Base-by-base conservation (phyloP, 495 filamentous ascomycete species). In the Neohortaea acidophila region DNA sequence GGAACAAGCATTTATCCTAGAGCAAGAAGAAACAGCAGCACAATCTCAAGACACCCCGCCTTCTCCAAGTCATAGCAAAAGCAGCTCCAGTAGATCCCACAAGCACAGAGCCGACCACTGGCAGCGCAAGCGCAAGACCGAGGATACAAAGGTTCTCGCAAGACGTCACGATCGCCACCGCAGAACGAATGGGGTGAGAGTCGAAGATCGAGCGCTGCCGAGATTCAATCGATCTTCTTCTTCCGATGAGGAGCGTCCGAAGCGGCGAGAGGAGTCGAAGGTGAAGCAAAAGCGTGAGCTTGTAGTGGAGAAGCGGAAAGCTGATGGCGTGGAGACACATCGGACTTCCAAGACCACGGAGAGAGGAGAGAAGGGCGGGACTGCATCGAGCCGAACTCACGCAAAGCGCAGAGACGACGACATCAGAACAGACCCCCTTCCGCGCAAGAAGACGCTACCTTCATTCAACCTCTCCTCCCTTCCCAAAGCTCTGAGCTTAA, bases 51-150 rank as follows among this genome's bases (percentile, higher is more conserved):
- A 11, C 8, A 13, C 38, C 2, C 38, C 44, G 19, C 44, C 44
- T 1, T 47, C 44, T 10, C 44, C 44, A 4, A 47, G 25, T 10
- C 29, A 42, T 3, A 42, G 38, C 33, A 47, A 43, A 33, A 33
- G 33, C 23, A 41, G 44, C 39, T 40, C 43, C 6, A 9, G 33
- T 20, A 36, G 44, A 33, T 40, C 43, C n/a, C 17, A 36, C 12
- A 42, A 38, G 20, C 39, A 29, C 14, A 29, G 25, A 23, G 38
- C 38, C 19, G 29, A 36, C 22, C 44, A 43, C 21, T 47, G 44
- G 44, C 24, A 47, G 28, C 36, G 43, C 9, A 34, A 28, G 29
- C 44, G 24, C 21, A 18, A 9, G 24, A 12, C 7, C 23, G 12
- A 21, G 38, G 8, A 38, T 28, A 28, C 8, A 38, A 14, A 18